A percentile compares a stretch with the other conserved stretches of the same genome.
Conservation (phyloP, 2,329 filamentous ascomycete species). For the Colletotrichum eleusines region DNA sequence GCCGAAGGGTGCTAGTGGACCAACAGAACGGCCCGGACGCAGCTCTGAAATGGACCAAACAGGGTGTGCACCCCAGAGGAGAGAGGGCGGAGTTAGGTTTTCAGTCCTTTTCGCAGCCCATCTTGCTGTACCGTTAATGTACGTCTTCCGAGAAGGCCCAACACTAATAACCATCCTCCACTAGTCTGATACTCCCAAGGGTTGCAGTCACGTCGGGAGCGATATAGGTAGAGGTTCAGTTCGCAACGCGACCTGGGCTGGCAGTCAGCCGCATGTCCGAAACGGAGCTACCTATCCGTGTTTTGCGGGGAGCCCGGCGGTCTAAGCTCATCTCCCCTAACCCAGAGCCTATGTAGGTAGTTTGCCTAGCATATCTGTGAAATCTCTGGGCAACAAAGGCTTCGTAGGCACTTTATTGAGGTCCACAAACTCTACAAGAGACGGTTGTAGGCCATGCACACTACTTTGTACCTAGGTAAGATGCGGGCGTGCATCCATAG, state of each 20-base stretch:
- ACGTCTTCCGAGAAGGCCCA: neutral
- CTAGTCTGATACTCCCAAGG: neutral
- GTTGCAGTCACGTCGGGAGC: neutral
- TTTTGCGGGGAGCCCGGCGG: constrained; percentile 32
- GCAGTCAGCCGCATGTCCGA: constrained; percentile 23
- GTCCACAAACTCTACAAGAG: too few relatives aligned
- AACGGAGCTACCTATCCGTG: neutral
- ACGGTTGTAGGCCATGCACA: too few relatives aligned
- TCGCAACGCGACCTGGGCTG: neutral
- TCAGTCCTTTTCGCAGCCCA: neutral
- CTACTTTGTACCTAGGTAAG: too few relatives aligned
- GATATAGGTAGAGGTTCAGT: constrained; percentile 5
- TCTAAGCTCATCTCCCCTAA: constrained; percentile 38
- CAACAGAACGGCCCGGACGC: neutral
- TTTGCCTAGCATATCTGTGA: constrained; percentile 8
- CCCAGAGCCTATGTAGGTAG: constrained; percentile 16
- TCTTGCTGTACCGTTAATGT: neutral
- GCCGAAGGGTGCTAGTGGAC: neutral
- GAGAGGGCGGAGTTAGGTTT: neutral
- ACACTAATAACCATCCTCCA: neutral
- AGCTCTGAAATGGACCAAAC: neutral
- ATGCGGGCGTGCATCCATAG: neutral
- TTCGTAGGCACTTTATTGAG: too few relatives aligned
- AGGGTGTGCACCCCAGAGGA: neutral
- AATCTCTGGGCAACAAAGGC: constrained; percentile 20